These are phyloP conservation scores for Yarrowia keelungensis DNA, from an alignment of 805 yeast genomes.

Conservation along the genomic window DNA sequence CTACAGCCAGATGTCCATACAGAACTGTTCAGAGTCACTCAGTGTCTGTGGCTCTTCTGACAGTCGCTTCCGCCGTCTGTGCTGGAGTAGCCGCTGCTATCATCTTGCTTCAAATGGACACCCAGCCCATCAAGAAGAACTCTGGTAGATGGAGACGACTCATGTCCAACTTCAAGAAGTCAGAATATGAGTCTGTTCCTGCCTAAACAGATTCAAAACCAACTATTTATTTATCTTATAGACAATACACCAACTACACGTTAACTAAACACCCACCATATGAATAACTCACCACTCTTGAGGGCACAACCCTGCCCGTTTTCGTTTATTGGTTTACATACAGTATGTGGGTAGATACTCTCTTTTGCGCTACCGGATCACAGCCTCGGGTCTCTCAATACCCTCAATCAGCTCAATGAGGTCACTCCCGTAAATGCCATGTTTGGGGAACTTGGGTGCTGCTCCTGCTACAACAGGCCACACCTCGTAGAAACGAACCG, in stretches of 20 bases:
- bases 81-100: constrained; percentile 60
- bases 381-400: constrained; percentile 48
- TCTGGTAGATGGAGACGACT: constrained; percentile 69
- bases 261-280: too few species aligned
- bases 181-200: constrained; percentile 88
- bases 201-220: constrained; percentile 52
- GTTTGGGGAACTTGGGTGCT: constrained; percentile 22
- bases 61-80: constrained; percentile 70
- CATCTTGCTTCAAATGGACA: constrained; percentile 61
- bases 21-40: constrained; percentile 60
- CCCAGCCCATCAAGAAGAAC: constrained; percentile 73
- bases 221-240: constrained; percentile 46
- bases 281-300: too few species aligned
- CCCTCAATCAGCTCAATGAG: constrained; percentile 39
- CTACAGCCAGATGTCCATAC: constrained; percentile 80
- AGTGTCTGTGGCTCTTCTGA: constrained; percentile 66
- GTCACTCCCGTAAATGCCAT: constrained; percentile 39
- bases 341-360: too few species aligned
- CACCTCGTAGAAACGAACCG: constrained; percentile 73
- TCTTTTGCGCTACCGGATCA: constrained; percentile 1
- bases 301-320: neutral
- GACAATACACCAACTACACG: constrained; percentile 21
- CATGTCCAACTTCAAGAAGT: constrained; percentile 60
- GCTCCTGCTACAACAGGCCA: constrained; percentile 57
- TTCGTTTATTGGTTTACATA: neutral